Conservation (phyloP, 345 rosid genomes). For the Dipteronia dyeriana region DNA sequence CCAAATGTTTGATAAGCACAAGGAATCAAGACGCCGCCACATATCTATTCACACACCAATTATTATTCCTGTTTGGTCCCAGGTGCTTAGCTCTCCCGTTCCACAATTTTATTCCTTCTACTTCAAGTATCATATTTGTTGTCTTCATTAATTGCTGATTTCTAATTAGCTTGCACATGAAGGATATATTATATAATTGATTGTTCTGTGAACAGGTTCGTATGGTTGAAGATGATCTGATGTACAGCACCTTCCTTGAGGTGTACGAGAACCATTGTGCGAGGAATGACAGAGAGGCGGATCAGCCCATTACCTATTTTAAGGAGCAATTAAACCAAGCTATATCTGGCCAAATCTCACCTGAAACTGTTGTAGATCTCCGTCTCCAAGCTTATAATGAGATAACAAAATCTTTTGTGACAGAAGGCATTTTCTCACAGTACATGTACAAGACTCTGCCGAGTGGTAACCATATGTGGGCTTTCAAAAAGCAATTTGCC, state of each 20-base stretch:
- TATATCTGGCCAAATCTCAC: conserved; percentile 81
- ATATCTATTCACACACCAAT: conserved; percentile 93
- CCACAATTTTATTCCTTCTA: neutral
- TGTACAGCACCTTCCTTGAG: conserved; percentile 97
- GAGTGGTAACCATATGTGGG: conserved; percentile 95
- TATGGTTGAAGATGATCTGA: conserved; percentile 98
- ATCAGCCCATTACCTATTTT: conserved; percentile 81
- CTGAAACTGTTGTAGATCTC: conserved; percentile 89
- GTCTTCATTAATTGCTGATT: neutral
- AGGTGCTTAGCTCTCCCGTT: conserved; percentile 47
- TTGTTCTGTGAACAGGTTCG: conserved; percentile 61
- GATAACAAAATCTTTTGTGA: conserved; percentile 70
- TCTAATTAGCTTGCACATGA: conserved; percentile 6
- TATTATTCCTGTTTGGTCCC: conserved; percentile 99
- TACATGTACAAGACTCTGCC: conserved; percentile 92
- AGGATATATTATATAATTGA: neutral
- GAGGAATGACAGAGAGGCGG: conserved; percentile 88
- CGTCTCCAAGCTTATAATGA: conserved; percentile 91
- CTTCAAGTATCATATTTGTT: neutral
- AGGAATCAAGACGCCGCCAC: conserved; percentile 91
- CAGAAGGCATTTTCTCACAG: conserved; percentile 86
- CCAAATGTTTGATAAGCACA: conserved; percentile 99
- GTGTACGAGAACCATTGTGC: conserved; percentile 98
- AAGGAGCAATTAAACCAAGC: conserved; percentile 97
- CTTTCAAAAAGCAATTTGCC: conserved; percentile 96